Evolutionary conservation across 2,329 filamentous ascomycete species (phyloP).

Genomic region (Fusarium sp.): DNA sequence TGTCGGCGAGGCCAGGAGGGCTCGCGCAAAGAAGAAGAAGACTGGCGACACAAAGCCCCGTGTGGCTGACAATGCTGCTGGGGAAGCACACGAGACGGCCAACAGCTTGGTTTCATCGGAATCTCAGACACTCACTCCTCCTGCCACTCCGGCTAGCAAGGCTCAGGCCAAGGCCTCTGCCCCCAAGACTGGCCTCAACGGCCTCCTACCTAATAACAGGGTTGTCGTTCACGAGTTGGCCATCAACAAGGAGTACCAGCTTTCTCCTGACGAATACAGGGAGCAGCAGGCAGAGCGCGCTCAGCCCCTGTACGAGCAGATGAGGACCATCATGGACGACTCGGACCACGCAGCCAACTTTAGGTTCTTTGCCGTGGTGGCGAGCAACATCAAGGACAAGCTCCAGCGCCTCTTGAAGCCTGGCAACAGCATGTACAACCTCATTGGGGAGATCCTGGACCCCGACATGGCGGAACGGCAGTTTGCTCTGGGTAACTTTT

Average conservation of each 20-base stretch:
- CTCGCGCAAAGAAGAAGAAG: constrained; percentile 73
- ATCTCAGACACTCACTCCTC: constrained; percentile 65
- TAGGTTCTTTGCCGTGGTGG: constrained; percentile 76
- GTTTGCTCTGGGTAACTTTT: constrained; percentile 78
- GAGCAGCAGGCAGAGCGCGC: constrained; percentile 65
- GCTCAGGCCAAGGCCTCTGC: constrained; percentile 52
- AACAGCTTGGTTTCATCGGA: constrained; percentile 54
- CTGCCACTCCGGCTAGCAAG: constrained; percentile 60
- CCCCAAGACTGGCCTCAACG: constrained; percentile 58
- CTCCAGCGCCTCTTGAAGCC: constrained; percentile 77
- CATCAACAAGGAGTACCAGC: constrained; percentile 82
- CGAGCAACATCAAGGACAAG: constrained; percentile 77
- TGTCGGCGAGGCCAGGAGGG: constrained; percentile 76
- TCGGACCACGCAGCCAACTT: constrained; percentile 74
- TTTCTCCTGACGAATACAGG: constrained; percentile 71
- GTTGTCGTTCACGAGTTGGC: constrained; percentile 82
- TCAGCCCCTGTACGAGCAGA: constrained; percentile 66
- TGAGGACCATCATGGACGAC: constrained; percentile 73
- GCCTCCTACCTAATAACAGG: constrained; percentile 77
- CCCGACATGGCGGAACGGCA: constrained; percentile 77
- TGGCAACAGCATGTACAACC: constrained; percentile 78
- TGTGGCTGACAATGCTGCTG: constrained; percentile 63
- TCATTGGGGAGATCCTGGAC: constrained; percentile 82
- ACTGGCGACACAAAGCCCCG: constrained; percentile 78
- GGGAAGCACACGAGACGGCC: constrained; percentile 53